A percentile compares a stretch with the other conserved stretches of the same genome.
Conservation (phyloP, 1,139 yeast species). For the Yamadazyma diospyri region DNA sequence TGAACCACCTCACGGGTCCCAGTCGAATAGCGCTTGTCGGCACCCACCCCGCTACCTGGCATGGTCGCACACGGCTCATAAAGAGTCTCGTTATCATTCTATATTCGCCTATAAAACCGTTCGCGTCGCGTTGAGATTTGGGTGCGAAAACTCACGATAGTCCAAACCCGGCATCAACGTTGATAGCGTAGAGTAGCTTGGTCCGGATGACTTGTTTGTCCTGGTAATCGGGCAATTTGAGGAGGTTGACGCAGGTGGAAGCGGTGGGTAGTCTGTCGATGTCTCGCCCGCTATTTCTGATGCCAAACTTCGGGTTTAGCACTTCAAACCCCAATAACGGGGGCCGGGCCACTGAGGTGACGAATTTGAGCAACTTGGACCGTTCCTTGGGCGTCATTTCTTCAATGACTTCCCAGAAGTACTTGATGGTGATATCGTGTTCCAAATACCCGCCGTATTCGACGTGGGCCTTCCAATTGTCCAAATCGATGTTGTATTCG, state of each 20-base stretch:
- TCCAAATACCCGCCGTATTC: slow-evolving; percentile 65
- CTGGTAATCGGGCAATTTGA: slow-evolving; percentile 80
- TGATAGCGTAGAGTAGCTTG: slow-evolving; percentile 74
- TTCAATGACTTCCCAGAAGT: slow-evolving; percentile 73
- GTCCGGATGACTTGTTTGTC: slow-evolving; percentile 53
- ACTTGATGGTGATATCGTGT: slow-evolving; percentile 52
- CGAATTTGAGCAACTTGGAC: slow-evolving; percentile 70
- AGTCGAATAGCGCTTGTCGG: too few relatives aligned
- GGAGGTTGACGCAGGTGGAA: slow-evolving; percentile 84
- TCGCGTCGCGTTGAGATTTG: too few relatives aligned
- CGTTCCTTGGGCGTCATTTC: slow-evolving; percentile 65
- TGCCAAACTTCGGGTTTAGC: slow-evolving; percentile 76
- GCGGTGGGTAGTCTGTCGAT: slow-evolving; percentile 74
- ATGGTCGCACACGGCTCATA: too few relatives aligned
- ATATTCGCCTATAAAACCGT: too few relatives aligned
- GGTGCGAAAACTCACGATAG: too few relatives aligned
- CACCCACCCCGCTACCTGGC: too few relatives aligned
- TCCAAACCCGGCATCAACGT: slow-evolving; percentile 83
- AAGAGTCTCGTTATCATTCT: too few relatives aligned
- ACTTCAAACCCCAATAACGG: slow-evolving; percentile 84
- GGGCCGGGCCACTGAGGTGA: slow-evolving; percentile 87
- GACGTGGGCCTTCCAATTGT: slow-evolving; percentile 62
- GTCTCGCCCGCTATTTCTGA: slow-evolving; percentile 64
- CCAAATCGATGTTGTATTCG: slow-evolving; percentile 59
- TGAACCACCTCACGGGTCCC: neutral